Conservation (phyloP, 345 rosid genomes). For the Barbarea vulgaris region DNA sequence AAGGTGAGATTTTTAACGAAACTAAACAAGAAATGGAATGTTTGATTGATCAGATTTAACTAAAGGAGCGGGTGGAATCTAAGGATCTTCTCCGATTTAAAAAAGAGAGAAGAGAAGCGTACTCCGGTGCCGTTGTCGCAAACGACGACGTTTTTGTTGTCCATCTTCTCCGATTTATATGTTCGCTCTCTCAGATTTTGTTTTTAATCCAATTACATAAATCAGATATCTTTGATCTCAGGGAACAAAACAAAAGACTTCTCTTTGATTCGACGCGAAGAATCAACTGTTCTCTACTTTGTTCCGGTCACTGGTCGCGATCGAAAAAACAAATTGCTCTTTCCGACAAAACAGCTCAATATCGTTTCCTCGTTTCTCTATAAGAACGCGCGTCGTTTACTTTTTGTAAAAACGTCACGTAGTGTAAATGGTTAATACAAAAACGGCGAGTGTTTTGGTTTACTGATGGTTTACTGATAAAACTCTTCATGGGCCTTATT, state of each 20-base stretch:
- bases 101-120: constrained; percentile 35
- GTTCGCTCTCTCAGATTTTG: not conserved
- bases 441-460: not conserved
- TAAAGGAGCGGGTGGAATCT: not conserved
- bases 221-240: constrained; percentile 1
- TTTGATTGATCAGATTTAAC: not conserved
- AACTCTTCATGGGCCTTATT: constrained; percentile 18
- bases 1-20: constrained; percentile 3
- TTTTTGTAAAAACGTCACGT: not conserved
- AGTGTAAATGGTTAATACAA: not conserved
- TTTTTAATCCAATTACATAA: not conserved
- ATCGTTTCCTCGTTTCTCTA: constrained; percentile 15
- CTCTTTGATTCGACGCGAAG: constrained; percentile 37
- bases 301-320: constrained; percentile 35
- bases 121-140: constrained; percentile 99
- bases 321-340: constrained; percentile 20
- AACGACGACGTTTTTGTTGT: constrained; percentile 78
- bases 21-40: not conserved
- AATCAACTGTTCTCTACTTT: constrained; percentile 20
- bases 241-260: not conserved
- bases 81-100: no score
- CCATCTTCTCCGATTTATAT: constrained; percentile 48
- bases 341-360: not conserved
- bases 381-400: constrained; percentile 21
- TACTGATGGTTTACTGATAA: not conserved